phyloP scores from a whole-genome alignment of 176 grass and related monocot species.

The Aegilops sharonensis region DNA sequence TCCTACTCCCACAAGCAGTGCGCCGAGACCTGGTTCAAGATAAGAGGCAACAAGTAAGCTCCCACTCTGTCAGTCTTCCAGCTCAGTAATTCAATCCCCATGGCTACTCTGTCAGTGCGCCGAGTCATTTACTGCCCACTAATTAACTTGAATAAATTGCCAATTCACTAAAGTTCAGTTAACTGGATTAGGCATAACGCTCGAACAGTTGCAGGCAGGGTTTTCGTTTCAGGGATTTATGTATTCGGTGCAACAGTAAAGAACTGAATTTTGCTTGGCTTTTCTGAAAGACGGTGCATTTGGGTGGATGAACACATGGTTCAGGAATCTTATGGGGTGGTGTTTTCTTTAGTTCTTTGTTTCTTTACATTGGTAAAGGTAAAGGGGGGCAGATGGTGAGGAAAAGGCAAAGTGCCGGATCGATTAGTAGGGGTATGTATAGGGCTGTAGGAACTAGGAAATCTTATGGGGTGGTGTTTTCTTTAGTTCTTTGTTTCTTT shows the following conservation, averaged over 20 bases:
- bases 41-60: constrained; percentile 64
- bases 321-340: constrained; percentile 43
- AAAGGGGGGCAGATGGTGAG: constrained; percentile 24
- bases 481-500: too few species aligned
- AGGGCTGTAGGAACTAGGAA: constrained; percentile 25
- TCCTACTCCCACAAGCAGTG: constrained; percentile 90
- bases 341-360: constrained; percentile 1
- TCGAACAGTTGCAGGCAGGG: neutral
- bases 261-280: neutral
- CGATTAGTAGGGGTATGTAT: constrained; percentile 18
- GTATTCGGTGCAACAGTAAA: neutral
- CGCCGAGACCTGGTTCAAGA: constrained; percentile 68
- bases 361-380: constrained; percentile 26
- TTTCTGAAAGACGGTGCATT: constrained; percentile 36
- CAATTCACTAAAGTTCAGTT: neutral
- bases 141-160: too few species aligned
- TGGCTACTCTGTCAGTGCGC: too few species aligned
- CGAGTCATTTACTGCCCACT: too few species aligned
- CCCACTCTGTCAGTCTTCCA: neutral
- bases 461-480: neutral
- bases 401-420: constrained; percentile 37
- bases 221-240: constrained; percentile 13
- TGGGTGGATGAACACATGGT: constrained; percentile 45
- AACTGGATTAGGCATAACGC: neutral
- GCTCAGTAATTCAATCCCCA: neutral